phyloP scores from a whole-genome alignment of 257 asterid species.

The Marsdenia floribunda region DNA sequence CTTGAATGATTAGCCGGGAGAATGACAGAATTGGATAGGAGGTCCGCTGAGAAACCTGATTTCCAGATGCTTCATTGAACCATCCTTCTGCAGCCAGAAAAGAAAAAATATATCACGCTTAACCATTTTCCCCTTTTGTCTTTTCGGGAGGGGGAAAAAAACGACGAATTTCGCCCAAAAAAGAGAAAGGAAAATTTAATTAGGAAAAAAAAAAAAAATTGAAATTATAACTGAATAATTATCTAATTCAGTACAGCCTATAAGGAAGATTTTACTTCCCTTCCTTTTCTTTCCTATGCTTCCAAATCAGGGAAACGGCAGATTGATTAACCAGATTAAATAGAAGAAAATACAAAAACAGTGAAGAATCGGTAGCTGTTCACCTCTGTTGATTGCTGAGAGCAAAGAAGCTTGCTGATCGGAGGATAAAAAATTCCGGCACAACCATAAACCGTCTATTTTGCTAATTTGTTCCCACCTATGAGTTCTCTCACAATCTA shows the following conservation, averaged over 20 bases:
- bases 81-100: conserved; percentile 67
- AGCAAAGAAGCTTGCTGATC: conserved; percentile 59
- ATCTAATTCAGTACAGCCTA: not conserved
- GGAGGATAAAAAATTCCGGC: conserved; percentile 56
- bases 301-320: not conserved
- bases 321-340: not conserved
- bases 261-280: no score
- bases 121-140: not conserved
- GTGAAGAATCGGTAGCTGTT: not conserved
- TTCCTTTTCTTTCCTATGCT: not conserved
- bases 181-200: not conserved
- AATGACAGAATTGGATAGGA: not conserved
- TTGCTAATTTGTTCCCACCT: conserved; percentile 57
- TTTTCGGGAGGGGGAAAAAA: not conserved
- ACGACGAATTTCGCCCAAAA: not conserved
- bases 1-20: not conserved
- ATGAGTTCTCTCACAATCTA: conserved; percentile 37
- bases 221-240: not conserved
- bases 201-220: not conserved
- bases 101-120: not conserved
- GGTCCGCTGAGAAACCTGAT: conserved; percentile 49
- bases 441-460: conserved; percentile 74
- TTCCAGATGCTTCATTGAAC: conserved; percentile 48
- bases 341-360: not conserved
- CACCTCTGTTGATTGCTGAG: conserved; percentile 57